These are phyloP conservation scores for Monosporascus sp. DNA, from an alignment of 2,329 filamentous ascomycete genomes.

Conservation along the genomic window DNA sequence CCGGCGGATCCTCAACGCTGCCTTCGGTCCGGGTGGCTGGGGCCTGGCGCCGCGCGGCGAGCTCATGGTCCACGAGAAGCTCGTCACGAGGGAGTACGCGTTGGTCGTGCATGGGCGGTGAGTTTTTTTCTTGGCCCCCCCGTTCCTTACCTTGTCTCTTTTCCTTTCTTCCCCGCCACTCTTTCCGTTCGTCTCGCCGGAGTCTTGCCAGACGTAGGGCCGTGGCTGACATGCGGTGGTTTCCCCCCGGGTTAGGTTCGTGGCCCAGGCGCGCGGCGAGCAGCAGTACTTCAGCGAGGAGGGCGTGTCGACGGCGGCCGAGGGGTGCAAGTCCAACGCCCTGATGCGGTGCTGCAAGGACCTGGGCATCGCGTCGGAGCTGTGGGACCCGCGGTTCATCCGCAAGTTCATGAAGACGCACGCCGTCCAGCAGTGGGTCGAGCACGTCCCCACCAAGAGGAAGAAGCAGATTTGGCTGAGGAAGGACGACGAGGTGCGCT, in stretches of 20 bases:
- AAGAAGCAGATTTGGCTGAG: conserved; percentile 81
- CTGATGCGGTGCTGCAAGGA: conserved; percentile 99
- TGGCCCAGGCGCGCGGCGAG: conserved; percentile 89
- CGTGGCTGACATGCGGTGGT: too few species aligned
- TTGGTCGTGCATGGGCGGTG: conserved; percentile 84
- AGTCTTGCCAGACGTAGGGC: background rate
- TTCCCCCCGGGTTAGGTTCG: conserved; percentile 54
- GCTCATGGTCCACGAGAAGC: conserved; percentile 75
- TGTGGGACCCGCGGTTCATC: conserved; percentile 95
- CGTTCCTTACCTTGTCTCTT: background rate
- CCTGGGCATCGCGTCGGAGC: conserved; percentile 85
- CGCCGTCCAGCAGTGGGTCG: conserved; percentile 80
- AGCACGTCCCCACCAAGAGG: conserved; percentile 83
- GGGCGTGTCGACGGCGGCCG: conserved; percentile 86
- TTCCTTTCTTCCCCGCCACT: background rate
- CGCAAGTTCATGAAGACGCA: conserved; percentile 71
- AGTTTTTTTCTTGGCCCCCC: conserved; percentile 28
- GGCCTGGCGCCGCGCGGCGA: conserved; percentile 85
- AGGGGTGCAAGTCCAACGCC: conserved; percentile 96
- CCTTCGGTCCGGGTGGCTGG: conserved; percentile 95
- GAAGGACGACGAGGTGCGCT: conserved; percentile 72
- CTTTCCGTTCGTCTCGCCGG: background rate
- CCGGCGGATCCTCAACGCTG: conserved; percentile 78
- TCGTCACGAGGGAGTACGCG: conserved; percentile 86
- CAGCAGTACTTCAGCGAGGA: conserved; percentile 90